Percentiles rank a stretch among this genome's conserved stretches.
phyloP scores from a whole-genome alignment of 768 basidiomycete genomes.

The Tricholoma hemisulphureum region DNA sequence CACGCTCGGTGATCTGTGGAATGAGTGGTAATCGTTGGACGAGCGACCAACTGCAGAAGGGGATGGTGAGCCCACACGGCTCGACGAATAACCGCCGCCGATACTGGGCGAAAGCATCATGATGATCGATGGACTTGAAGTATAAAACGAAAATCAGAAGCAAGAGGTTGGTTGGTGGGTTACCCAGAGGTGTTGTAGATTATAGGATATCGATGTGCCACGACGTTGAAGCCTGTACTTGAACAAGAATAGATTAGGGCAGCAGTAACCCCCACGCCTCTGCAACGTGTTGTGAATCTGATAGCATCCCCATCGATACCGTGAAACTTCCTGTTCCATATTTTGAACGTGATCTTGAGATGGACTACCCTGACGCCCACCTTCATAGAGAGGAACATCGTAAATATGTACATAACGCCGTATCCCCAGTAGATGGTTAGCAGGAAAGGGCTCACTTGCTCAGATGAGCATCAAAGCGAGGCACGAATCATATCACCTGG shows the following conservation, averaged over 20 bases:
- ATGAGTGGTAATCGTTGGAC: constrained; percentile 27
- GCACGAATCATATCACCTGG: neutral
- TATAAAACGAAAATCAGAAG: neutral
- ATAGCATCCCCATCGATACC: neutral
- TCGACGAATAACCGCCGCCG: neutral
- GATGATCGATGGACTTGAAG: neutral
- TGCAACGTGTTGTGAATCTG: constrained; percentile 5
- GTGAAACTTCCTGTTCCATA: neutral
- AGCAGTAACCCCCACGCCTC: neutral
- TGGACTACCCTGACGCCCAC: neutral
- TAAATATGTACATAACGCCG: no score
- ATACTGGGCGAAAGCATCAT: neutral
- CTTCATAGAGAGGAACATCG: no score
- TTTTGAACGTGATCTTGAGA: neutral
- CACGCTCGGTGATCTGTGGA: constrained; percentile 40
- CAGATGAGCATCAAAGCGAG: neutral
- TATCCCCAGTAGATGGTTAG: no score
- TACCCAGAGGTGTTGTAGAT: neutral
- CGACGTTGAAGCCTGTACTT: neutral
- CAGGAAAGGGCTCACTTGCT: no score
- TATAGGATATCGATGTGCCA: neutral
- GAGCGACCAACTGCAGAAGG: constrained; percentile 22
- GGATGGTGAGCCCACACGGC: constrained; percentile 25
- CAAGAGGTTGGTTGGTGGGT: neutral
- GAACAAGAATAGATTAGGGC: neutral